Percentiles rank a stretch among this genome's conserved stretches.
Conservation (phyloP, 345 rosid genomes). For the Cardamine resedifolia region DNA sequence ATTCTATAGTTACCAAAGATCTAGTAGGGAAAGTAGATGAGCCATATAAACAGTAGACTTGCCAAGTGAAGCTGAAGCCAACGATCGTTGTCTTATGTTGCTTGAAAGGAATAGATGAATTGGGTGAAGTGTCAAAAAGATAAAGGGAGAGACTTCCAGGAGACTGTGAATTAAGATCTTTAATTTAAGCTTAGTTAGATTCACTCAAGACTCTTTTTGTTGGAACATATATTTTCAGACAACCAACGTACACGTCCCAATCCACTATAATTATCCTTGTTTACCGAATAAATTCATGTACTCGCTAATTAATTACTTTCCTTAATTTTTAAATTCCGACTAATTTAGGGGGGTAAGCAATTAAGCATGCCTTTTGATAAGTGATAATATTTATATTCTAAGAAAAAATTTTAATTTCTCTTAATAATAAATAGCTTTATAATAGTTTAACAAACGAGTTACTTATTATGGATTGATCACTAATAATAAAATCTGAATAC, state of each 20-base stretch:
- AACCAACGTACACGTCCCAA: constrained; percentile 29
- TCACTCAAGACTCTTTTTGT: constrained; percentile 30
- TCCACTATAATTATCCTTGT: neutral
- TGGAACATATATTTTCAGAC: constrained; percentile 38
- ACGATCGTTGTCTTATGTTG: constrained; percentile 37
- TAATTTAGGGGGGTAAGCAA: neutral
- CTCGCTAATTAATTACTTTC: neutral
- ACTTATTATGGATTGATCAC: neutral
- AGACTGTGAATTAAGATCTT: constrained; percentile 29
- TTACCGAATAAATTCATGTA: neutral
- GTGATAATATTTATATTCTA: neutral
- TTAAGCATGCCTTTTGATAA: neutral
- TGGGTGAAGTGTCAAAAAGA: constrained; percentile 34
- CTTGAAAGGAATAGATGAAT: constrained; percentile 39
- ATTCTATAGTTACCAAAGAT: constrained; percentile 15
- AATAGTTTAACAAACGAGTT: neutral
- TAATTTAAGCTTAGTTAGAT: constrained; percentile 20
- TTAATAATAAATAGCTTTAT: neutral
- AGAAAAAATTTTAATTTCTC: neutral
- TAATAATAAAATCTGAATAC: neutral
- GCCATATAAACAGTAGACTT: constrained; percentile 5
- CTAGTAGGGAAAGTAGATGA: neutral
- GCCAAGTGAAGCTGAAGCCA: constrained; percentile 22
- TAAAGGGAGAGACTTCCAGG: constrained; percentile 20
- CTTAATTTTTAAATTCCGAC: neutral